A percentile compares a stretch with the other conserved stretches of the same genome.
Conservation (phyloP, 83 land plant genomes). For the Larix sibirica region DNA sequence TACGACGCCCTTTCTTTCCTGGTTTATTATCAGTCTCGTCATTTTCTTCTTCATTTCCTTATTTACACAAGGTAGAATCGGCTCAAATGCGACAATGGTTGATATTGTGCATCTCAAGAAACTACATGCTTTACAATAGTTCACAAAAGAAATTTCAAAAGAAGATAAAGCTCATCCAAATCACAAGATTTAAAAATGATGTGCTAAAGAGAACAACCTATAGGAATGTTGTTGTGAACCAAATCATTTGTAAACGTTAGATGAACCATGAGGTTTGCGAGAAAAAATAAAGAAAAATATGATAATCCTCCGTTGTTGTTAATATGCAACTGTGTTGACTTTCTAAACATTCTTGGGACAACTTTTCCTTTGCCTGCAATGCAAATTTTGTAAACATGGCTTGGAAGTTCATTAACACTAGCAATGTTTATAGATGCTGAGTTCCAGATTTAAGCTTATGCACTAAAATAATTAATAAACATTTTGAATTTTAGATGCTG, state of each 20-base stretch:
- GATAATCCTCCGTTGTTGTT: background rate
- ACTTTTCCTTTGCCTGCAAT: background rate
- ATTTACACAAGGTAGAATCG: background rate
- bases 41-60: constrained; percentile 70
- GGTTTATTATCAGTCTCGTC: constrained; percentile 40
- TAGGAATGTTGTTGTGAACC: background rate
- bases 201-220: background rate
- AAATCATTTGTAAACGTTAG: background rate
- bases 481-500: no score
- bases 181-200: no score
- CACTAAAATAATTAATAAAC: background rate
- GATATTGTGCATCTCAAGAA: background rate
- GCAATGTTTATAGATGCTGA: background rate
- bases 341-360: background rate
- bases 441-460: background rate
- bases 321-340: background rate
- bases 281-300: background rate
- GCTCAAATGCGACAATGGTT: no score
- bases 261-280: background rate
- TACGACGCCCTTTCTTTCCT: constrained; percentile 55
- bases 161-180: background rate
- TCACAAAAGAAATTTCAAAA: background rate
- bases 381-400: background rate
- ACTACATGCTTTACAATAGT: background rate
- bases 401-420: background rate